Base-by-base conservation (phyloP, 805 yeast species). In the Kuraishia hungarica region DNA sequence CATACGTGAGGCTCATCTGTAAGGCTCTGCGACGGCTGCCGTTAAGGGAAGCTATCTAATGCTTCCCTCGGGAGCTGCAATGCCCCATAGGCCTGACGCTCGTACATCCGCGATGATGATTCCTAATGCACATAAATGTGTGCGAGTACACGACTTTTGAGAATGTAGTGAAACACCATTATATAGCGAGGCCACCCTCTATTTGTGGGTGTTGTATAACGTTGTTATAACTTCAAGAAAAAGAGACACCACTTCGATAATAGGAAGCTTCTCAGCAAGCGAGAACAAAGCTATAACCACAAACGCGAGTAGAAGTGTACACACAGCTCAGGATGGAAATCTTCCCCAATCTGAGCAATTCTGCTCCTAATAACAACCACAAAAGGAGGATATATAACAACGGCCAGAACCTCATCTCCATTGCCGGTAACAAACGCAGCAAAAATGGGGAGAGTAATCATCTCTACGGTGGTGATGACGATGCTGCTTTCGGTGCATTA, bases 401-500 rank as follows among this genome's bases (percentile, higher is more conserved):
- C 49, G n/a, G n/a, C 49, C 22, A 47, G 15, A 47, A 47, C 49
- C 49, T 47, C 49, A 47, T 21, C 49, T 35, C 43, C 43, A 35
- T 35, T 35, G 43, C 43, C 11, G 43, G 43, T 17, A 35, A 35
- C 43, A 35, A 35, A 35, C 43, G 43, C 43, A 35, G 43, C 43
- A 35, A 35, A 35, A 35, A 35, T 35, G 43, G 43, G 5, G 43
- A 35, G 43, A 35, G 43, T 35, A 35, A 35, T 35, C 43, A 35
- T 35, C 17, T 35, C 17, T 35, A 35, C 43, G 43, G 43, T 35
- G 43, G 43, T 35, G 43, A 35, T 35, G 43, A 13, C 43, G 17
- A 35, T 35, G 43, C 43, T 35, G 43, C n/a, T 15, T 35, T 13
- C 17, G 43, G 43, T 35, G 43, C 43, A 35, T 4, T 35, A 35